Conservation (phyloP, 768 basidiomycete genomes). For the Asterophora parasitica region DNA sequence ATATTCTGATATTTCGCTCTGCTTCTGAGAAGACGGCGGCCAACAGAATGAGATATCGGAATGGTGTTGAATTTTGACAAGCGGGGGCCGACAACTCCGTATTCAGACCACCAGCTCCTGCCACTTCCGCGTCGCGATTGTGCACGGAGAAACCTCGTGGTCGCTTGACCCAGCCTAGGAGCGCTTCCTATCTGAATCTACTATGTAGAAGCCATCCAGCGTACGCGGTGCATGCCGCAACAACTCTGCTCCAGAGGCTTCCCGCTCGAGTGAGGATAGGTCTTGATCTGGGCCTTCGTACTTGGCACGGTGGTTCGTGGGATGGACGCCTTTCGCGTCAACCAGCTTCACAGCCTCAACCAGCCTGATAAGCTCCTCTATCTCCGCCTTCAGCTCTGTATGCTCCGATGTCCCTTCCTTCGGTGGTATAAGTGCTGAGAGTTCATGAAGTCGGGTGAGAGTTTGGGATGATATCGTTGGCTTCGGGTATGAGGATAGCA, state of each 20-base stretch:
- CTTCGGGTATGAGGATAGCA: constrained; percentile 72
- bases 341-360: constrained; percentile 80
- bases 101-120: no score
- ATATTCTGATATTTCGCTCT: background rate
- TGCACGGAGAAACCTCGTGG: background rate
- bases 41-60: no score
- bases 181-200: constrained; percentile 45
- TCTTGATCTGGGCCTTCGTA: constrained; percentile 33
- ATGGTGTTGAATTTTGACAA: no score
- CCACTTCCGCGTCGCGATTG: no score
- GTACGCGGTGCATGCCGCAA: constrained; percentile 49
- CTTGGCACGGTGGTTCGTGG: constrained; percentile 30
- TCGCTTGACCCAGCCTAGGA: constrained; percentile 1
- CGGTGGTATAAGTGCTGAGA: constrained; percentile 72
- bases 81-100: no score
- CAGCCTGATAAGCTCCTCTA: constrained; percentile 69
- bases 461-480: constrained; percentile 55
- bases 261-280: constrained; percentile 10
- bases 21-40: background rate
- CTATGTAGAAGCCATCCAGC: constrained; percentile 53
- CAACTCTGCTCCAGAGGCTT: constrained; percentile 35
- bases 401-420: constrained; percentile 51
- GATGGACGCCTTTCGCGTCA: constrained; percentile 31
- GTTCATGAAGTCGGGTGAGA: constrained; percentile 59
- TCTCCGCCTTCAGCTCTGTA: constrained; percentile 44